phyloP scores from a whole-genome alignment of 2,329 filamentous ascomycete species.

The Diplocarpon mali region DNA sequence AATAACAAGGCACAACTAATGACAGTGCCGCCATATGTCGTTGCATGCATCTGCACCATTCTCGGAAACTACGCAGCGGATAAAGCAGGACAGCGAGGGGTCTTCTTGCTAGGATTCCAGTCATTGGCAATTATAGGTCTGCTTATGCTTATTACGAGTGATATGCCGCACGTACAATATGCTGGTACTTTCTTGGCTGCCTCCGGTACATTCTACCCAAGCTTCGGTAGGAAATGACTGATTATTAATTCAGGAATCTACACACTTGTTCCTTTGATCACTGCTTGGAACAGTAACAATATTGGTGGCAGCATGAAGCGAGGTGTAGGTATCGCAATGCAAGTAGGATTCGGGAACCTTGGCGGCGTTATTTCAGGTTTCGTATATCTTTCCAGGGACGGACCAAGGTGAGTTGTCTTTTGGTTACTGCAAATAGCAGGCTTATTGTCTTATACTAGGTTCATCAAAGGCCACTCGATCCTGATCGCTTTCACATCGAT shows the following conservation, averaged over 20 bases:
- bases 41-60: conserved; percentile 56
- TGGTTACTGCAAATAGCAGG: not conserved
- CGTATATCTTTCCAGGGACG: conserved; percentile 35
- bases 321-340: conserved; percentile 51
- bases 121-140: conserved; percentile 66
- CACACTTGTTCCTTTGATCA: conserved; percentile 39
- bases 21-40: conserved; percentile 33
- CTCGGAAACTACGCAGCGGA: conserved; percentile 64
- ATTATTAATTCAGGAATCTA: too few relatives aligned
- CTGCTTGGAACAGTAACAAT: conserved; percentile 31
- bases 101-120: conserved; percentile 53
- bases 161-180: conserved; percentile 40
- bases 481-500: conserved; percentile 35
- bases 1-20: conserved; percentile 38
- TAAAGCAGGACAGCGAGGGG: conserved; percentile 57
- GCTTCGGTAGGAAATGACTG: too few relatives aligned
- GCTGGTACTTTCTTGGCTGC: conserved; percentile 35
- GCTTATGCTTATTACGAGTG: conserved; percentile 58
- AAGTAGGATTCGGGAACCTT: conserved; percentile 50
- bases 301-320: conserved; percentile 45
- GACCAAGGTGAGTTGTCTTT: conserved; percentile 16
- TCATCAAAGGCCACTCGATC: conserved; percentile 34
- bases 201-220: too few relatives aligned
- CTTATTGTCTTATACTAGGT: conserved; percentile 21
- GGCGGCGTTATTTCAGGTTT: conserved; percentile 27